Evolutionary conservation across 1,139 yeast species (phyloP).

Genomic region (Yamadazyma triangularis): DNA sequence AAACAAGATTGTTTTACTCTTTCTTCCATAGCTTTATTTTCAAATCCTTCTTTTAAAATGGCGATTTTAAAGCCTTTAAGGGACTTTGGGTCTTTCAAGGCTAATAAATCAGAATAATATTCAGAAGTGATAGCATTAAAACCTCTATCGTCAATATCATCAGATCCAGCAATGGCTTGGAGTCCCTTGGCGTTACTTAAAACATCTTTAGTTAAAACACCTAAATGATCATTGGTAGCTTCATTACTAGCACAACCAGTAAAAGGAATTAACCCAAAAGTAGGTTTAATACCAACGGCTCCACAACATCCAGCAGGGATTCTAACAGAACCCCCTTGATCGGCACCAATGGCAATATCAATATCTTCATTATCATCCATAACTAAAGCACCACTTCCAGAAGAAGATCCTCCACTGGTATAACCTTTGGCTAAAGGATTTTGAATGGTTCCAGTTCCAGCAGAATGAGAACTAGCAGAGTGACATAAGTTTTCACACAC

Average conservation of each 20-base stretch:
- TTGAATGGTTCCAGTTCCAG: constrained; percentile 12
- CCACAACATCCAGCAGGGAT: constrained; percentile 13
- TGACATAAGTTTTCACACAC: constrained; percentile 14
- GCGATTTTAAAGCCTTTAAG: constrained; percentile 12
- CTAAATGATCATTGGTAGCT: constrained; percentile 12
- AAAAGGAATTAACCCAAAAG: constrained; percentile 12
- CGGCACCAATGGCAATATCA: constrained; percentile 11
- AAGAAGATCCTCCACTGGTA: constrained; percentile 13
- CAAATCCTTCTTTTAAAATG: constrained; percentile 11
- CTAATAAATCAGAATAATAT: constrained; percentile 6
- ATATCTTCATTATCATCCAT: constrained; percentile 9
- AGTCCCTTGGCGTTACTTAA: constrained; percentile 7
- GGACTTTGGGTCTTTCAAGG: constrained; percentile 1
- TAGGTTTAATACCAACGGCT: constrained; percentile 12
- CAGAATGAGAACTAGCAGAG: constrained; percentile 14
- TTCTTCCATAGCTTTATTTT: constrained; percentile 10
- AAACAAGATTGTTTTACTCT: constrained; percentile 7
- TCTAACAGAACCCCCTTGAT: constrained; percentile 12
- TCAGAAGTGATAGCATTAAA: constrained; percentile 2
- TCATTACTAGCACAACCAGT: constrained; percentile 14
- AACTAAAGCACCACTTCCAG: constrained; percentile 12
- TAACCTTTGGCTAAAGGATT: constrained; percentile 12
- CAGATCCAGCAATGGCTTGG: constrained; percentile 12
- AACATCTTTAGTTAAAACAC: constrained; percentile 12
- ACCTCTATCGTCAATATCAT: constrained; percentile 11